Base-by-base conservation (phyloP, 2,329 filamentous ascomycete genomes). In the Xylariaceae sp. region DNA sequence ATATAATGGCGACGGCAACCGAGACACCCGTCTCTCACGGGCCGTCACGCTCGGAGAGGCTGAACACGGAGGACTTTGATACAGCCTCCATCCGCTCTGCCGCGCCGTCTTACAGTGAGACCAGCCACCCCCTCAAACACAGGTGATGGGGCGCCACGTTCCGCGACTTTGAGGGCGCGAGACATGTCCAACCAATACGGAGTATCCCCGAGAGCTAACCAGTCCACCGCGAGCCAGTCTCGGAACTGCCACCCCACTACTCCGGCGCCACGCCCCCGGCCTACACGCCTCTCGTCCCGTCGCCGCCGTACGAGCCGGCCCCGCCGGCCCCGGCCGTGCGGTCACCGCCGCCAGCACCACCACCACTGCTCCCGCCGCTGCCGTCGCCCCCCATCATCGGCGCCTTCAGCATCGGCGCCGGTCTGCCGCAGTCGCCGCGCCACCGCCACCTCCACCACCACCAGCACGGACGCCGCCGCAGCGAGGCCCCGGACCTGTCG, bases 71-170 rank as follows among this genome's bases (percentile, higher is more conserved):
- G 39, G 78, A 83, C 52, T 75, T 80, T 38, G 79, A 83, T 47
- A 80, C 78, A 15, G 69, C 73, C 5, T 83, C 80, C 8, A 72
- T 83, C 40, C 75, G 66, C 45, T 83, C 78, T 13, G 70, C 70
- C 6, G 77, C 78, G n/a, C 79, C 79, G 25, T 83, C 79, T 8
- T 83, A 83, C 54, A 64, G 73, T 77, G 47, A 66, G 71, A 35
- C 36, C 22, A 19, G 27, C 29, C 25, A 9, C 22, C 17, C 22
- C 16, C 23, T 16, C 17, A 24, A 18, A 15, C 6, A 24, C n/a
- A 14, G 15, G 17, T 10, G 22, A 30, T n/a, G n/a, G 19, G 24
- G 8, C 21, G 21, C 12, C 21, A 8, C 21, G 21, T 23, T 12
- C 21, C 21, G 21, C 21, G 21, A 23, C 21, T 23, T n/a, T n/a